phyloP scores from a whole-genome alignment of 2,329 filamentous ascomycete species.

The Fonsecaea pedrosoi region DNA sequence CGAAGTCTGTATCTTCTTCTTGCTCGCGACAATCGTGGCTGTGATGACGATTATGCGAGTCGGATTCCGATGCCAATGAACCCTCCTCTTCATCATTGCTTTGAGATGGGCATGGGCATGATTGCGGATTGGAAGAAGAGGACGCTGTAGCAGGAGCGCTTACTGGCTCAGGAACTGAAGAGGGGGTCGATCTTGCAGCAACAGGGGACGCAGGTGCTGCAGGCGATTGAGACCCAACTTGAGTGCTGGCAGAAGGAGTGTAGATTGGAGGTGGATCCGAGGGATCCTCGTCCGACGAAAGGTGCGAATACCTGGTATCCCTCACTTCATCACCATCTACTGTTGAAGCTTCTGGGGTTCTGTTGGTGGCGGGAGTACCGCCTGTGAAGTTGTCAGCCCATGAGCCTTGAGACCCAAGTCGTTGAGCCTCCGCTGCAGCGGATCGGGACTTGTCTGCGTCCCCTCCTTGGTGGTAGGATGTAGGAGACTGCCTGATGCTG shows the following conservation, averaged over 20 bases:
- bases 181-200: conserved; percentile 17
- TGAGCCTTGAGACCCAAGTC: conserved; percentile 35
- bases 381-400: conserved; percentile 36
- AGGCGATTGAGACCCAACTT: conserved; percentile 18
- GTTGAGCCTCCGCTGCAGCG: conserved; percentile 34
- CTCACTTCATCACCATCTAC: conserved; percentile 28
- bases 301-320: conserved; percentile 20
- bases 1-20: conserved; percentile 16
- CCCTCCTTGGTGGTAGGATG: conserved; percentile 25
- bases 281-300: conserved; percentile 27
- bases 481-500: conserved; percentile 4
- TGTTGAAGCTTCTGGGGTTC: conserved; percentile 31
- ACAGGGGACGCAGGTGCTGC: conserved; percentile 26
- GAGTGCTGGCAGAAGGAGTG: conserved; percentile 33
- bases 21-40: conserved; percentile 9
- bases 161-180: conserved; percentile 30
- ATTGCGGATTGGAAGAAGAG: conserved; percentile 14
- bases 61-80: conserved; percentile 26
- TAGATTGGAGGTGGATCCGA: conserved; percentile 37
- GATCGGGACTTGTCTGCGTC: conserved; percentile 36
- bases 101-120: conserved; percentile 15
- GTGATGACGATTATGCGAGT: conserved; percentile 11
- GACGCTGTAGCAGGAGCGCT: conserved; percentile 25
- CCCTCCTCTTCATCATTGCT: conserved; percentile 26
- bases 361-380: conserved; percentile 31